Conservation (phyloP, 2,329 filamentous ascomycete species). For the Colletotrichum sp. region DNA sequence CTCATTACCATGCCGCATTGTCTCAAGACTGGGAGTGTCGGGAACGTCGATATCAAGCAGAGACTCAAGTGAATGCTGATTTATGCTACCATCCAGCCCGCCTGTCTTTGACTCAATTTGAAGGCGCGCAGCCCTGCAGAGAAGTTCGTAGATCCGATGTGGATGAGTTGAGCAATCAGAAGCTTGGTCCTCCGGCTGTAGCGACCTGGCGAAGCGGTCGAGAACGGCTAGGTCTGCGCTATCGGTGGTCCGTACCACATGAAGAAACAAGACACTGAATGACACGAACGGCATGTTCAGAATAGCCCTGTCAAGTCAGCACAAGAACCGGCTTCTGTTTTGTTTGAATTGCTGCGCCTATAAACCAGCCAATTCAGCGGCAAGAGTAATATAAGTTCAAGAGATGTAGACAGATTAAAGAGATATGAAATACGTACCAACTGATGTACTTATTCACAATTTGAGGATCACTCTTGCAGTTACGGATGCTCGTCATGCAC, state of each 20-base stretch:
- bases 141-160: conserved; percentile 35
- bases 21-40: neutral
- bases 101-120: conserved; percentile 23
- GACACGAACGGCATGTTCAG: conserved; percentile 39
- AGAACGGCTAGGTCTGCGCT: conserved; percentile 25
- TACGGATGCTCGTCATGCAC: conserved; percentile 30
- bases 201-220: conserved; percentile 34
- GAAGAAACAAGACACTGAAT: conserved; percentile 39
- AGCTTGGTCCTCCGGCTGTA: conserved; percentile 23
- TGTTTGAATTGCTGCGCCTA: neutral
- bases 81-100: neutral
- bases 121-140: conserved; percentile 34
- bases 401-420: neutral
- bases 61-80: neutral
- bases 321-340: neutral
- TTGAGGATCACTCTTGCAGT: conserved; percentile 25
- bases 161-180: conserved; percentile 30
- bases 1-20: neutral
- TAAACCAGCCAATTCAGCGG: neutral
- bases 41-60: neutral
- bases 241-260: conserved; percentile 29
- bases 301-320: conserved; percentile 30
- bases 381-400: neutral
- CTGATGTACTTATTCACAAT: conserved; percentile 38
- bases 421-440: conserved; percentile 26